These are phyloP conservation scores for Trichoderma sp. DNA, from an alignment of 2,329 filamentous ascomycete genomes.

Conservation along the genomic window DNA sequence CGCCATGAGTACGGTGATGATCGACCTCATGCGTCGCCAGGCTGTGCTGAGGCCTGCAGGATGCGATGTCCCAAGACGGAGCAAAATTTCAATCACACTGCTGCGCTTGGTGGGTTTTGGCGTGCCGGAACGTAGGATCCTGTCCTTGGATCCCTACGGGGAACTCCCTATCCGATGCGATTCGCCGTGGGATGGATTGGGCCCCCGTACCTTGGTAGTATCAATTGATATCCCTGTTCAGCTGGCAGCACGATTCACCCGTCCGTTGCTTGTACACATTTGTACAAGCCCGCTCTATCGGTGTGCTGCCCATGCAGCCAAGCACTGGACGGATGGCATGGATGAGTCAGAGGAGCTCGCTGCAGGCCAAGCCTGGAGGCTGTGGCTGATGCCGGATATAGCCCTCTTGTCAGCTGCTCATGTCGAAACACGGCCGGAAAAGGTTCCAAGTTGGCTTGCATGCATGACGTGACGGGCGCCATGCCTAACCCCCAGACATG, in stretches of 20 bases:
- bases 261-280: neutral
- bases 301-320: conserved; percentile 17
- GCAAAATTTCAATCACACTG: neutral
- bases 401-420: conserved; percentile 16
- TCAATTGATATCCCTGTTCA: too few relatives aligned
- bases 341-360: conserved; percentile 23
- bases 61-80: conserved; percentile 4
- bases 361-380: conserved; percentile 18
- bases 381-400: conserved; percentile 17
- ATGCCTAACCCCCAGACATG: conserved; percentile 11
- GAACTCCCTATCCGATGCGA: conserved; percentile 20
- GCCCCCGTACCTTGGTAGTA: too few relatives aligned
- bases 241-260: conserved; percentile 14
- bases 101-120: neutral
- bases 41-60: conserved; percentile 13
- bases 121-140: conserved; percentile 16
- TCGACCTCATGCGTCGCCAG: conserved; percentile 26
- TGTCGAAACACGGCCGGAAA: conserved; percentile 10
- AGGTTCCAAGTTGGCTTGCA: conserved; percentile 19
- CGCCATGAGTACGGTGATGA: conserved; percentile 21
- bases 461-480: conserved; percentile 24
- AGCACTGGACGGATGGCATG: conserved; percentile 23
- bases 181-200: conserved; percentile 13
- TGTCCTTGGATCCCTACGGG: neutral
- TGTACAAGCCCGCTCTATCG: neutral